Base-by-base conservation (phyloP, 495 filamentous ascomycete genomes). In the Podospora didyma region DNA sequence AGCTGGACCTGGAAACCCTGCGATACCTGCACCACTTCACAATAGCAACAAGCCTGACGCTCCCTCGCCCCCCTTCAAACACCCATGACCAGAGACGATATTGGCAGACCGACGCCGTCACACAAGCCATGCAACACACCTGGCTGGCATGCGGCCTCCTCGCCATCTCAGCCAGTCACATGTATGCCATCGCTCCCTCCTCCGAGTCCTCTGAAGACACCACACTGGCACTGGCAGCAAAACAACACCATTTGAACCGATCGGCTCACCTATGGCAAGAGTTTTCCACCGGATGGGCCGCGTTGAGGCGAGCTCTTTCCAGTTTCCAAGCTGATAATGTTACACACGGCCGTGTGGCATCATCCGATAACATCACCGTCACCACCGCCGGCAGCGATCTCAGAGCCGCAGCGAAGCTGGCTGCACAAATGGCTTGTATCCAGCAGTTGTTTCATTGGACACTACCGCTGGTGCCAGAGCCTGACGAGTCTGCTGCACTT, bases 21-120 rank as follows among this genome's bases (percentile, higher is more conserved):
- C 59, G 22, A 34, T 74, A 73, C 59, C 70, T 74, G 46, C 63
- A 74, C 55, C 63, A 73, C 51, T 74, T 71, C 17, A 46, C 35
- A 3, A 28, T 41, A 3, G 24, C 19, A 23, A 50, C 54, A 26
- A 9, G 39, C 39, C 5, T 10, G 12, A 42, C 39, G 12, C 39
- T 42, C 39, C 39, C 39, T n/a, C n/a, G n/a, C n/a, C n/a, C n/a
- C n/a, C n/a, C n/a, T n/a, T n/a, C n/a, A n/a, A n/a, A n/a, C n/a
- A 17, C n/a, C 12, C n/a, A 14, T n/a, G 14, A 16, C 14, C 39
- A 16, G 14, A 42, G 39, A 17, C 6, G 7, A 17, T 42, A 42
- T 14, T 42, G 39, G 39, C 39, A 42, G n/a, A 17, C 39, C 12
- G 1, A 2, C 39, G 39, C 12, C 6, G 3, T 42, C 39, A 14